Base-by-base conservation (phyloP, 176 grass and related monocot genomes). In the Tillandsia leiboldiana region DNA sequence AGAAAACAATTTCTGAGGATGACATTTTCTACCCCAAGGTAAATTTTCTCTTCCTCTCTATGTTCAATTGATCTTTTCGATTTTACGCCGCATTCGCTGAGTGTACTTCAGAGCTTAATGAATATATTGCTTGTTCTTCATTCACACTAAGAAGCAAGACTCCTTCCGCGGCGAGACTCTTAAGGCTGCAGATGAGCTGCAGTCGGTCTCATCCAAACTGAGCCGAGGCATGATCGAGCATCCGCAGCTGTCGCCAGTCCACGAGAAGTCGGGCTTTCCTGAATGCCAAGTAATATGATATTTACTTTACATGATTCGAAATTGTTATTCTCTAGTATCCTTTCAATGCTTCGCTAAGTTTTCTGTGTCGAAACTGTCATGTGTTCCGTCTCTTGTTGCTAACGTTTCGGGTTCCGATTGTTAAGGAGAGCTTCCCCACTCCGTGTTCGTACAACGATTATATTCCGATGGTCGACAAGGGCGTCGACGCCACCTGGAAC, bases 1-100 rank as follows among this genome's bases (percentile, higher is more conserved):
- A 90, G 66, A 97, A 97, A 83, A 83, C 79, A 57, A 97, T 92
- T 70, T 92, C 68, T n/a, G 89, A 89, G 67, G 94, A 92, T 65
- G 86, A 79, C 28, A 70, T 70, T 57, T 20, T 71, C 42, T 85
- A 92, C 63, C 59, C 68, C 1, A 89, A 89, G 88, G 94, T 92
- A 61, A 6, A 42, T 7, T 17, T 51, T 14, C 22, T 53, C 48
- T 13, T 63, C 24, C 27, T 49, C 33, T 20, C 7, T 51, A 14
- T 15, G 50, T 2, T 6, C 12, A 51, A 18, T 10, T 52, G 17
- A 12, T 42, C 69, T n/a, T 48, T 51, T 11, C 18, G 8, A 50
- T 17, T 57, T 59, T 57, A 57, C 61, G 54, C 57, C 54, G 33
- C 10, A 71, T 72, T 33, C 24, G 2, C 42, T 20, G 62, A 65